Evolutionary conservation across 1,284 basidiomycete species (phyloP).

Genomic region (Tremellales sp.): DNA sequence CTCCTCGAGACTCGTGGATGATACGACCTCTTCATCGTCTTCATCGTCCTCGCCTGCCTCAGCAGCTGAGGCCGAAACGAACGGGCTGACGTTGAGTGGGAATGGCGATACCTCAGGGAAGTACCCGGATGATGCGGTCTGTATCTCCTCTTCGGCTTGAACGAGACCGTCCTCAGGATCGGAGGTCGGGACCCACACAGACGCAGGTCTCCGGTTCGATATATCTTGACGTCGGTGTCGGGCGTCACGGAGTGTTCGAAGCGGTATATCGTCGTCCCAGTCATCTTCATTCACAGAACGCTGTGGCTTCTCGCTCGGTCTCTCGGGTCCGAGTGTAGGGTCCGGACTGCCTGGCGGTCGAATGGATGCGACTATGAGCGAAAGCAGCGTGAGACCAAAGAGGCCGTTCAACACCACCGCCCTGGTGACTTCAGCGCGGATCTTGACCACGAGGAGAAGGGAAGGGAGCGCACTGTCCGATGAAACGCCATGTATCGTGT

Average conservation of each 20-base stretch:
- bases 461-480: slow-evolving; percentile 33
- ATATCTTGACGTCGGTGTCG: slow-evolving; percentile 31
- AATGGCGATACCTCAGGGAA: slow-evolving; percentile 23
- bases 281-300: too few relatives aligned
- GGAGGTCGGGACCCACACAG: slow-evolving; percentile 15
- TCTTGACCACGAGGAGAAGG: too few relatives aligned
- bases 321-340: slow-evolving; percentile 22
- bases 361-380: slow-evolving; percentile 20
- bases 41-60: slow-evolving; percentile 20
- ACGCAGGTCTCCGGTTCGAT: slow-evolving; percentile 25
- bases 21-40: slow-evolving; percentile 7
- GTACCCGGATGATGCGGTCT: neutral
- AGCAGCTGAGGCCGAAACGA: slow-evolving; percentile 14
- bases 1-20: neutral
- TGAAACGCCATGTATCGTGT: slow-evolving; percentile 21
- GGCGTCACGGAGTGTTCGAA: neutral
- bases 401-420: slow-evolving; percentile 1
- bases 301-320: neutral
- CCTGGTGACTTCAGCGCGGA: neutral
- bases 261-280: neutral
- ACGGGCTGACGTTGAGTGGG: slow-evolving; percentile 21
- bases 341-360: slow-evolving; percentile 27
- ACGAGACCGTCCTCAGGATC: neutral
- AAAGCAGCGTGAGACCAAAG: slow-evolving; percentile 21
- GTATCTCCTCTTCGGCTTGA: neutral